Percentiles rank a stretch among this genome's conserved stretches.
phyloP scores from a whole-genome alignment of 2,329 filamentous ascomycete genomes.

The Microcyclosporella mali region DNA sequence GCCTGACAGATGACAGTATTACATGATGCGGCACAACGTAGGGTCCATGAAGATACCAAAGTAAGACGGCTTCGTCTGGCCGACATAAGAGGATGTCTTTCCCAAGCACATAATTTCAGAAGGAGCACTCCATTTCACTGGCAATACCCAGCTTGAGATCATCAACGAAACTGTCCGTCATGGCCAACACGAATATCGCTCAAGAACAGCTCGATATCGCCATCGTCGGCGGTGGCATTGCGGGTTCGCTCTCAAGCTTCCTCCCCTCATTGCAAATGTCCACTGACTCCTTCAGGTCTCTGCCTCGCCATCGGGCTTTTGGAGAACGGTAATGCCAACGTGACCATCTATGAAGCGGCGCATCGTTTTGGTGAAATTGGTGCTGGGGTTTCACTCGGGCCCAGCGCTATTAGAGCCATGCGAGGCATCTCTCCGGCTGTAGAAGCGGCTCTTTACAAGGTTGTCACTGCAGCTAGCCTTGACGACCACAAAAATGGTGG shows the following conservation, averaged over 20 bases:
- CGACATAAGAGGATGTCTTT: too few species aligned
- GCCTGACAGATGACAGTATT: too few species aligned
- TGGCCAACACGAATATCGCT: background rate
- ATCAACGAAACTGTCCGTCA: too few species aligned
- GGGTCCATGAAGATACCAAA: too few species aligned
- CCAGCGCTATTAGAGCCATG: slow-evolving; percentile 51
- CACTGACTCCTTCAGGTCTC: slow-evolving; percentile 30
- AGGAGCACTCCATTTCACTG: too few species aligned
- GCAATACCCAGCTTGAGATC: too few species aligned
- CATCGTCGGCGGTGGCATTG: slow-evolving; percentile 6
- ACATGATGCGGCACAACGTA: too few species aligned
- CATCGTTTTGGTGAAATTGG: slow-evolving; percentile 42
- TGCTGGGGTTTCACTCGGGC: slow-evolving; percentile 48
- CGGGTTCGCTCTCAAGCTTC: background rate
- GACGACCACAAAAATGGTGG: slow-evolving; percentile 29
- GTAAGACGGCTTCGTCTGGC: too few species aligned
- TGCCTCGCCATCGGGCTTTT: slow-evolving; percentile 43
- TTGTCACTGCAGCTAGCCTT: slow-evolving; percentile 34
- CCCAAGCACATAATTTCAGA: too few species aligned
- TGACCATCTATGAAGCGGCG: slow-evolving; percentile 48
- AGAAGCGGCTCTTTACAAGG: slow-evolving; percentile 36
- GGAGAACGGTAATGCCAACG: slow-evolving; percentile 36
- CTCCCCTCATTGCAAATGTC: too few species aligned
- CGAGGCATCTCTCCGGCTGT: slow-evolving; percentile 45
- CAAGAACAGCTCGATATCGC: background rate